Evolutionary conservation across 768 basidiomycete species (phyloP).

Genomic region (Dentipellis fragilis): DNA sequence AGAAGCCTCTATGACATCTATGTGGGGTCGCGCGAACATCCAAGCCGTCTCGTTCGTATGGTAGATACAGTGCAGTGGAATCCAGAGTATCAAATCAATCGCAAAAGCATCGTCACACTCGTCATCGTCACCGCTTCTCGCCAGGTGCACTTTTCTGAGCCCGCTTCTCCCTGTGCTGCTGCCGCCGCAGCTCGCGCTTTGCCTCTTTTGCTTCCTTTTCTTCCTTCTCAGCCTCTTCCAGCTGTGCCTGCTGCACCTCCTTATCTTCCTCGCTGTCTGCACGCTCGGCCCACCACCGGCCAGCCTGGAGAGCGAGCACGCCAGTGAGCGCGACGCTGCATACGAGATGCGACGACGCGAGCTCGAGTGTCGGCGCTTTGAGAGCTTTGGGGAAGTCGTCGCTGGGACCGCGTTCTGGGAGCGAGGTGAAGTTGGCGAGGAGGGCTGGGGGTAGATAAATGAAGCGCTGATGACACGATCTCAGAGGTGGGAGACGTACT

Average conservation of each 20-base stretch:
- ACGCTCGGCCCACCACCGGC: constrained; percentile 77
- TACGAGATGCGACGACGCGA: constrained; percentile 77
- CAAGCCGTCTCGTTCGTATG: no score
- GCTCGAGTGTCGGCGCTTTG: constrained; percentile 57
- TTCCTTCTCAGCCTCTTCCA: background rate
- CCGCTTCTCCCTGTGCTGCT: background rate
- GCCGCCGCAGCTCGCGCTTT: background rate
- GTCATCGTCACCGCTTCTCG: background rate
- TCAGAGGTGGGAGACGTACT: constrained; percentile 38
- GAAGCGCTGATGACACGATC: background rate
- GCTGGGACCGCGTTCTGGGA: constrained; percentile 24
- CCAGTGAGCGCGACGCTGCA: constrained; percentile 84
- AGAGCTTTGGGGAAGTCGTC: constrained; percentile 57
- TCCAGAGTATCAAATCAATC: background rate
- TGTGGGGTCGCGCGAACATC: no score
- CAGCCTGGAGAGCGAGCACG: constrained; percentile 76
- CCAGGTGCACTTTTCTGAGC: no score
- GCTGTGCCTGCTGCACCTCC: background rate
- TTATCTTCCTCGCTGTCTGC: constrained; percentile 52
- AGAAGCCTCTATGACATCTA: no score
- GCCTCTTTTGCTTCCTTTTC: background rate
- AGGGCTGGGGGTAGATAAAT: constrained; percentile 32
- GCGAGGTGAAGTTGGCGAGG: constrained; percentile 37
- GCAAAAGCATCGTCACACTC: background rate
- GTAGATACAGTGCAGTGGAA: no score